Evolutionary conservation across 2,329 filamentous ascomycete genomes (phyloP), one percentile per base, ranked within the genome.

Genomic region (Cladosporium cucumerinum): DNA sequence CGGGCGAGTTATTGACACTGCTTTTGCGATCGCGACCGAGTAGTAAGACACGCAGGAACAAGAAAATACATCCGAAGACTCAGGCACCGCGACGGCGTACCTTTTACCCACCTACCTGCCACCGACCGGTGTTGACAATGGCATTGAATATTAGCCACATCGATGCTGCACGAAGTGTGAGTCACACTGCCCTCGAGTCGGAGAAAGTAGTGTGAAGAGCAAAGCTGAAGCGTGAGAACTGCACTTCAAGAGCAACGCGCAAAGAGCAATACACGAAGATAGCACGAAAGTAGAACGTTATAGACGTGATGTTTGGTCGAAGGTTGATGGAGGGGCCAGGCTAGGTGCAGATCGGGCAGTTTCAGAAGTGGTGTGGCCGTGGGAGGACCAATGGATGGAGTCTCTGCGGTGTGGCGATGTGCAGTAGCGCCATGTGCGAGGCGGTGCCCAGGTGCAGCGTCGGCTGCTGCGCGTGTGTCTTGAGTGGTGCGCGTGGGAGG

Each of bases 271-370:
- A 72, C 73, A 74, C 73, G 73, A 73, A 70, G 62, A 72, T 65
- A 67, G 72, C 73, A 69, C 73, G 73, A 73, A 72, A 71, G 66
- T 64, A 57, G 72, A 73, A 69, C 72, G 72, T 64, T 70, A 63
- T 71, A 68, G 68, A 70, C 69, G 70, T 71, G 71, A 69, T 73
- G 69, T 71, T 65, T 74, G 72, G 72, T 59, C 57, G 67, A 60
- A 49, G 62, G 66, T 52, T 65, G 68, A 65, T 61, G 57, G 63
- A 61, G 71, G 51, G 59, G 60, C 30, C 55, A 57, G 57, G 51
- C 34, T 46, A 43, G 30, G 34, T 23, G 60, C 49, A 62, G 60
- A 62, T 39, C 49, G 49, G 48, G 25, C 32, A 46, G 60, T 62
- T 62, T 62, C 60, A 62, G 49, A 46, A 43, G 32, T 52, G 36